These are phyloP conservation scores for Stereum hirsutum DNA, from an alignment of 1,284 basidiomycete species.

Conservation along the genomic window DNA sequence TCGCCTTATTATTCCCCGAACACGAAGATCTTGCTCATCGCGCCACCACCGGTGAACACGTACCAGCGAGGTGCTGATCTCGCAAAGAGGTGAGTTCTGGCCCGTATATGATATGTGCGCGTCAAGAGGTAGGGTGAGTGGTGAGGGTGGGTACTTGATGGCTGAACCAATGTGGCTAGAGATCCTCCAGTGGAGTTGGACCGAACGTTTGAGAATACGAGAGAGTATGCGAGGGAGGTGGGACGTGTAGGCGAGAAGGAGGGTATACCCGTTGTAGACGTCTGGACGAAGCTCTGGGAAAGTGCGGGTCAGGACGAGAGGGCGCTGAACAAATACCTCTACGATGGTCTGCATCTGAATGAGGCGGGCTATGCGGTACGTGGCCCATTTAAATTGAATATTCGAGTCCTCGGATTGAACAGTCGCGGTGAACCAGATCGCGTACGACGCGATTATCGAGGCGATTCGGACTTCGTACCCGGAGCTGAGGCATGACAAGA, in stretches of 20 bases:
- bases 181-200: slow-evolving; percentile 38
- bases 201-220: slow-evolving; percentile 54
- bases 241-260: slow-evolving; percentile 46
- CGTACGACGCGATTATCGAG: slow-evolving; percentile 53
- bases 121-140: too few relatives aligned
- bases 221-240: slow-evolving; percentile 62
- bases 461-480: slow-evolving; percentile 52
- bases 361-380: slow-evolving; percentile 60
- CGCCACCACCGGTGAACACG: slow-evolving; percentile 77
- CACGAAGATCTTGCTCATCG: slow-evolving; percentile 76
- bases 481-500: slow-evolving; percentile 57
- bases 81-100: too few relatives aligned
- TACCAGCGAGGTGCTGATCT: slow-evolving; percentile 41
- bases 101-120: too few relatives aligned
- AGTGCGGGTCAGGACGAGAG: slow-evolving; percentile 51
- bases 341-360: slow-evolving; percentile 76
- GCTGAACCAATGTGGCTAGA: too few relatives aligned
- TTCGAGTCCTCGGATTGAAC: neutral
- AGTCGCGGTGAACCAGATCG: slow-evolving; percentile 34
- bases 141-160: too few relatives aligned
- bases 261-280: slow-evolving; percentile 55
- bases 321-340: slow-evolving; percentile 38
- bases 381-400: slow-evolving; percentile 1
- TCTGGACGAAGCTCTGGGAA: slow-evolving; percentile 61
- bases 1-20: slow-evolving; percentile 63